Conservation (phyloP, 495 filamentous ascomycete species). For the Xylaria palmicola region DNA sequence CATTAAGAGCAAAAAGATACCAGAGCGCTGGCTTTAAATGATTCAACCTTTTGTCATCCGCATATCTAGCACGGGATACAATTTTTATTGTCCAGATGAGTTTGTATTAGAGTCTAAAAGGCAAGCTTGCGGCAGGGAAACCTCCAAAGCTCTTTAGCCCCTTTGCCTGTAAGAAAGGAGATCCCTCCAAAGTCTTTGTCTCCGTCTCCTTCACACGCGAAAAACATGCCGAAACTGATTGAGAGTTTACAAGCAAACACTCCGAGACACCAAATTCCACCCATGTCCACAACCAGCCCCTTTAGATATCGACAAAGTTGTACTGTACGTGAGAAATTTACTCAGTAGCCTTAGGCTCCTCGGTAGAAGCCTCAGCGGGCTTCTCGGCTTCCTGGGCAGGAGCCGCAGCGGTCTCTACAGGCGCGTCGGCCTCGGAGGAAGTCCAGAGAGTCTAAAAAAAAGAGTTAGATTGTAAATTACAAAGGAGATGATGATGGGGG, state of each 20-base stretch:
- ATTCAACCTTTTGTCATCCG: not conserved
- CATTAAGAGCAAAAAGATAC: too few species aligned
- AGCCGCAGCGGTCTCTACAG: constrained; percentile 64
- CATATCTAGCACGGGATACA: constrained; percentile 20
- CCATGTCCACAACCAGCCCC: constrained; percentile 30
- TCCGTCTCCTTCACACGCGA: constrained; percentile 44
- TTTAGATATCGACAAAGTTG: constrained; percentile 31
- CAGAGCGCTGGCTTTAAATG: too few species aligned
- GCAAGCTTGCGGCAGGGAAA: constrained; percentile 45
- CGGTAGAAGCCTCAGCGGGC: constrained; percentile 42
- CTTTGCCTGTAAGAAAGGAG: constrained; percentile 39
- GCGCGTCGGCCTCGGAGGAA: constrained; percentile 91
- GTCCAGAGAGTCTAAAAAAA: constrained; percentile 90
- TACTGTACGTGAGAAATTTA: constrained; percentile 37
- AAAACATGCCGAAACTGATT: constrained; percentile 54
- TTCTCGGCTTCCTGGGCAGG: constrained; percentile 55
- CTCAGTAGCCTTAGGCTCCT: constrained; percentile 54
- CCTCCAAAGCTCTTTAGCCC: constrained; percentile 45
- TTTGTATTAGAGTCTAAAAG: constrained; percentile 51
- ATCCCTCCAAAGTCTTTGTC: constrained; percentile 37
- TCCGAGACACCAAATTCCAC: constrained; percentile 54
- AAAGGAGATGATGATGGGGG: not conserved
- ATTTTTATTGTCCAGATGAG: constrained; percentile 46
- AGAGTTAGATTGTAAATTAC: constrained; percentile 15
- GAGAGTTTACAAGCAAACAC: constrained; percentile 49